These are phyloP conservation scores for Vigna mungo DNA, from an alignment of 306 rosid species.

Conservation along the genomic window DNA sequence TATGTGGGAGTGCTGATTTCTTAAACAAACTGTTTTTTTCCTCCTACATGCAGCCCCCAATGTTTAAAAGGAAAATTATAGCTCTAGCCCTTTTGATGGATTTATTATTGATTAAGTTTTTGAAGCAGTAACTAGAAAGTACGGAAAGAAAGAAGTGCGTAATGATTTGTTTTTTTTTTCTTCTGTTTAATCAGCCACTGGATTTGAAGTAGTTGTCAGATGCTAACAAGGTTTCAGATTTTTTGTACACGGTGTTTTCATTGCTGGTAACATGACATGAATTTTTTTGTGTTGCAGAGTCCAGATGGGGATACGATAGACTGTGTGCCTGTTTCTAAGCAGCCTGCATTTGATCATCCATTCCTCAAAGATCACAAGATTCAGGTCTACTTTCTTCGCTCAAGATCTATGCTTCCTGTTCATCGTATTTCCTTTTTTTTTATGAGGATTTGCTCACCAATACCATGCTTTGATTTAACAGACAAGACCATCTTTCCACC, in stretches of 20 bases:
- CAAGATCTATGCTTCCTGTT: conserved; percentile 17
- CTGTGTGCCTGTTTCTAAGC: conserved; percentile 83
- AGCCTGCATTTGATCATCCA: conserved; percentile 98
- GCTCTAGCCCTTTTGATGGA: conserved; percentile 36
- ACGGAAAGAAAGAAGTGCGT: conserved; percentile 27
- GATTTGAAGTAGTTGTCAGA: conserved; percentile 13
- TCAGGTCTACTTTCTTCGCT: conserved; percentile 60
- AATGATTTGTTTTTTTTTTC: conserved; percentile 38
- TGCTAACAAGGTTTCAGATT: background rate
- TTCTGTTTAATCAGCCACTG: conserved; percentile 12
- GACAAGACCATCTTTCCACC: conserved; percentile 87
- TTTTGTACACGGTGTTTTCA: conserved; percentile 14
- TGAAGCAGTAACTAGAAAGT: conserved; percentile 41
- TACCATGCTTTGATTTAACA: conserved; percentile 44
- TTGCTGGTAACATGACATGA: background rate
- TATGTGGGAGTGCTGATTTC: conserved; percentile 36
- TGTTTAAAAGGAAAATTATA: conserved; percentile 25
- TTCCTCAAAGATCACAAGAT: conserved; percentile 95
- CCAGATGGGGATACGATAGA: conserved; percentile 97
- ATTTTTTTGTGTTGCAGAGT: conserved; percentile 68
- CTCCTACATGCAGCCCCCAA: background rate
- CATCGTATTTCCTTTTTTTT: background rate
- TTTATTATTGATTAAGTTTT: conserved; percentile 17
- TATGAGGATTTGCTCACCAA: background rate
- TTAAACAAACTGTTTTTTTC: background rate